Evolutionary conservation across 495 filamentous ascomycete species (phyloP), one percentile per base, ranked within the genome.

Genomic region (Penicillium diatomitis): DNA sequence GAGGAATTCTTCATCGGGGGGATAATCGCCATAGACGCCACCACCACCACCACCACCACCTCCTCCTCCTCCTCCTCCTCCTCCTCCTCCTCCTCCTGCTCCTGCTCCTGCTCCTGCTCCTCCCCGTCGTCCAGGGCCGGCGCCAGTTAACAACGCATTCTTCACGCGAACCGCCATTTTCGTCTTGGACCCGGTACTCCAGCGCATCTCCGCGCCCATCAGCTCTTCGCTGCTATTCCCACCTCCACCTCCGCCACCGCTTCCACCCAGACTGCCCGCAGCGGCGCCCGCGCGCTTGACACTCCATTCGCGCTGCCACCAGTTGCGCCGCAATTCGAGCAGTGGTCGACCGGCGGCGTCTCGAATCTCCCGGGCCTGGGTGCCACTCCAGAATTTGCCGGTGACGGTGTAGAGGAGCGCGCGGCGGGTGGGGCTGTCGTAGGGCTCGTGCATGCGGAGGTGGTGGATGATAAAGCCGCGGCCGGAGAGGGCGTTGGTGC

Each of bases 341-440:
- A 63, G n/a, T 0, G 60, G 57, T 4, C 44, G 12, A 0, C 50
- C 52, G 4, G 32, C 28, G 1, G 52, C 12, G 39, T 54, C 52
- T 38, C 54, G 51, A 41, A 63, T 57, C 34, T 55, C 38, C 27
- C 60, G 60, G 0, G 48, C 42, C 31, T 44, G 48, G 6, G 52
- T 49, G 30, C 50, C 52, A 8, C 51, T 54, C 57, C 57, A 57
- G 49, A 53, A 48, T 12, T 52, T 54, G 5, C 50, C 54, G 27
- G 32, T 8, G 6, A 56, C 60, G 32, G 54, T 60, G 49, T 48
- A 63, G n/a, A 63, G 52, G 9, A 50, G 50, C 8, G 47, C 33
- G 20, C 38, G 11, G 39, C 57, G 52, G 3, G 51, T 39, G 7
- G 55, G 54, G 37, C 44, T 57, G 28, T 50, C 39, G 44, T 45